Evolutionary conservation across 768 basidiomycete genomes (phyloP).

Genomic region (Cantharellus anzutake): DNA sequence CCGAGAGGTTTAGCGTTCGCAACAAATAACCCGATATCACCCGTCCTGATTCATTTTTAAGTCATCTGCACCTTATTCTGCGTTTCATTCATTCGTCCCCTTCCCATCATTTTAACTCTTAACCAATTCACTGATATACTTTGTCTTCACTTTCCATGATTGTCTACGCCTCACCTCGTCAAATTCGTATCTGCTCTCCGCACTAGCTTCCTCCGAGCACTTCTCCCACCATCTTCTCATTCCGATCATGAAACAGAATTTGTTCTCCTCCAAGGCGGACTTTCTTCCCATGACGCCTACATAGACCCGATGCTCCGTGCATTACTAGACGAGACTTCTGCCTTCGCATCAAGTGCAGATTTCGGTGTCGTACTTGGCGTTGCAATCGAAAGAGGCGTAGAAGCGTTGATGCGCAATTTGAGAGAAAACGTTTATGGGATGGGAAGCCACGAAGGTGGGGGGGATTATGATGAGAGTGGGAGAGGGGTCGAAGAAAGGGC

Average conservation of each 20-base stretch:
- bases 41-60: no score
- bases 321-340: conserved; percentile 51
- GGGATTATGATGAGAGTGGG: conserved; percentile 20
- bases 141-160: background rate
- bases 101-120: no score
- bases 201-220: conserved; percentile 46
- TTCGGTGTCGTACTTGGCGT: conserved; percentile 51
- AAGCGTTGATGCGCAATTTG: conserved; percentile 42
- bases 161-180: background rate
- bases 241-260: conserved; percentile 41
- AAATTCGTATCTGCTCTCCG: background rate
- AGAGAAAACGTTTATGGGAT: conserved; percentile 40
- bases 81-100: no score
- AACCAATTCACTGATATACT: background rate
- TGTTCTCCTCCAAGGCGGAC: conserved; percentile 47
- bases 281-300: conserved; percentile 12
- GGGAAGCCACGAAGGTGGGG: conserved; percentile 11
- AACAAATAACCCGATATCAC: no score
- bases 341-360: conserved; percentile 43
- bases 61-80: no score
- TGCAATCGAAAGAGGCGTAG: conserved; percentile 52
- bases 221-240: conserved; percentile 44
- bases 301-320: conserved; percentile 26
- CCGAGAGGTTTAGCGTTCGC: no score
- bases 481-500: conserved; percentile 23